phyloP scores from a whole-genome alignment of 1,284 basidiomycete species.

The Microstroma glucosiphilum region DNA sequence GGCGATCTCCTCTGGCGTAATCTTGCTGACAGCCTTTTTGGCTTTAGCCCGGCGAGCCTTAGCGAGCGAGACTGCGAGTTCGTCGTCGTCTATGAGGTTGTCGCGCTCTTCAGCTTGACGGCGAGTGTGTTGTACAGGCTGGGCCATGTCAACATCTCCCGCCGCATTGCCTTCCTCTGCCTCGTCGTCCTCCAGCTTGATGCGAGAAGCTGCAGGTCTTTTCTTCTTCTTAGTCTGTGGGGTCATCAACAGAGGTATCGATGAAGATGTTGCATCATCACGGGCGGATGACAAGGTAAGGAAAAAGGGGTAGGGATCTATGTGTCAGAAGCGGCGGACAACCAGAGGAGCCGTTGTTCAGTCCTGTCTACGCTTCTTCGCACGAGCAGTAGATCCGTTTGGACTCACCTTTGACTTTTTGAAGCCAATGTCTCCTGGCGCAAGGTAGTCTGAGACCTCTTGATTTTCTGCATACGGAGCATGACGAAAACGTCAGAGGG shows the following conservation, averaged over 20 bases:
- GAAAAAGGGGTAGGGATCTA: slow-evolving; percentile 2
- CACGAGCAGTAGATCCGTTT: no score
- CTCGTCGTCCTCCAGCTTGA: slow-evolving; percentile 65
- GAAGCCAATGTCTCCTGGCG: slow-evolving; percentile 85
- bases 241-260: not conserved
- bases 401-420: slow-evolving; percentile 78
- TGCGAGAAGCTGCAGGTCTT: slow-evolving; percentile 78
- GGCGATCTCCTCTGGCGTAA: slow-evolving; percentile 78
- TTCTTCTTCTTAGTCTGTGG: slow-evolving; percentile 56
- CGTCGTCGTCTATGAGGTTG: slow-evolving; percentile 94
- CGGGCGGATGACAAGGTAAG: not conserved
- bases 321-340: not conserved
- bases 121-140: not conserved
- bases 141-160: slow-evolving; percentile 59
- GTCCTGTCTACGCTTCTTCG: slow-evolving; percentile 10
- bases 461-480: slow-evolving; percentile 59
- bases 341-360: slow-evolving; percentile 11
- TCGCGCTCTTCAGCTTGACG: slow-evolving; percentile 5
- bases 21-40: slow-evolving; percentile 65
- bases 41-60: slow-evolving; percentile 74
- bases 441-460: slow-evolving; percentile 76
- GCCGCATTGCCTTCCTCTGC: slow-evolving; percentile 45
- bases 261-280: slow-evolving; percentile 14
- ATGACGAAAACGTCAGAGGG: not conserved
- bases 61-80: slow-evolving; percentile 86